Evolutionary conservation across 2,329 filamentous ascomycete species (phyloP).

Genomic region (Whalleya microplaca): DNA sequence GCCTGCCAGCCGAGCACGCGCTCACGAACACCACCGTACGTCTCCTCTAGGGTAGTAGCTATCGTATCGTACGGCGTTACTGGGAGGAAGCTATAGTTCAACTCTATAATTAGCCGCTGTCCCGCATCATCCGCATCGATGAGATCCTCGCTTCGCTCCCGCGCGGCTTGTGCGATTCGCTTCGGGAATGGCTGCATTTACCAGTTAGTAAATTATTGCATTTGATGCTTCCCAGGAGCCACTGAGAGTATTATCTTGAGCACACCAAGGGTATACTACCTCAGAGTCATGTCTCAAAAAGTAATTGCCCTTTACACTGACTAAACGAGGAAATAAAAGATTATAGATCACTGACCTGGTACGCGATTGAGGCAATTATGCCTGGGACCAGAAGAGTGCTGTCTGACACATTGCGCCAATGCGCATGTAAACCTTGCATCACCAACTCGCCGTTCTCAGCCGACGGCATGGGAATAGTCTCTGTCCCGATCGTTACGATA

Average conservation of each 20-base stretch:
- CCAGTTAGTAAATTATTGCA: too few relatives aligned
- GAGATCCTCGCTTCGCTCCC: conserved; percentile 41
- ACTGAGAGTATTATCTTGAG: too few relatives aligned
- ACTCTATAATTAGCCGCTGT: conserved; percentile 46
- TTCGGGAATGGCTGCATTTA: conserved; percentile 39
- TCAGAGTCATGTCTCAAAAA: too few relatives aligned
- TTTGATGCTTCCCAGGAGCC: too few relatives aligned
- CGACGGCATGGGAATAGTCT: conserved; percentile 42
- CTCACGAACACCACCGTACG: conserved; percentile 41
- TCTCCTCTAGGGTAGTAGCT: conserved; percentile 38
- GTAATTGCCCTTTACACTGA: too few relatives aligned
- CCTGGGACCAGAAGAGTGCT: conserved; percentile 32
- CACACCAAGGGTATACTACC: too few relatives aligned
- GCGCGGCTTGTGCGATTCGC: conserved; percentile 39
- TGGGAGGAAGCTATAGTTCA: conserved; percentile 46
- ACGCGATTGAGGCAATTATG: conserved; percentile 40
- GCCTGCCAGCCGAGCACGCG: conserved; percentile 37
- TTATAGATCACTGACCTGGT: too few relatives aligned
- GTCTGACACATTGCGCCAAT: conserved; percentile 39
- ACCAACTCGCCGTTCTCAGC: conserved; percentile 30
- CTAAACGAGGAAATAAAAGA: too few relatives aligned
- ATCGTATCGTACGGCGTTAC: conserved; percentile 37
- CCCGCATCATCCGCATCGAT: conserved; percentile 44
- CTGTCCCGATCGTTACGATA: conserved; percentile 41
- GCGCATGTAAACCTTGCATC: conserved; percentile 38